A percentile compares a stretch with the other conserved stretches of the same genome.
phyloP scores from a whole-genome alignment of 495 filamentous ascomycete genomes.

The Neurospora sublineolata region DNA sequence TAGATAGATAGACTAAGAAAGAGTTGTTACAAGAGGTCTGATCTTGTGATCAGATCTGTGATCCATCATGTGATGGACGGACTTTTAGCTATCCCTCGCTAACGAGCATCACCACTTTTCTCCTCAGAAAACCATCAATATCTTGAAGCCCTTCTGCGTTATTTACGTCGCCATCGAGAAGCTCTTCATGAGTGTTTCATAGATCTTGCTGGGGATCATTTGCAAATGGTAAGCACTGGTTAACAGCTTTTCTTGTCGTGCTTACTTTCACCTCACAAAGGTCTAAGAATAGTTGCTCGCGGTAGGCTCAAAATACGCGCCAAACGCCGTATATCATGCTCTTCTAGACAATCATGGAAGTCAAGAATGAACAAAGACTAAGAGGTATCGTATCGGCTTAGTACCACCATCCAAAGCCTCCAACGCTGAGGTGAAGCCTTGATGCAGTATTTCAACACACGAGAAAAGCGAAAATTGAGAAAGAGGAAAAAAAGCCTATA shows the following conservation, averaged over 20 bases:
- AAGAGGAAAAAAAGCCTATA: background rate
- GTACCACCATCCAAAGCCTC: background rate
- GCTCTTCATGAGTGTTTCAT: background rate
- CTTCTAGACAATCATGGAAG: background rate
- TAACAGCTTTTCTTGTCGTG: too few relatives aligned
- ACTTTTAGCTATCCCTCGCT: background rate
- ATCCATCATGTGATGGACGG: background rate
- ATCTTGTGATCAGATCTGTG: background rate
- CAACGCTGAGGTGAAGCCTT: background rate
- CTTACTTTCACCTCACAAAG: slow-evolving; percentile 9
- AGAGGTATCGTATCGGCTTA: background rate
- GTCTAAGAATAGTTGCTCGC: slow-evolving; percentile 10
- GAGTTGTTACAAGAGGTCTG: background rate
- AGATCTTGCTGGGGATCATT: too few relatives aligned
- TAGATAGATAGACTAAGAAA: background rate
- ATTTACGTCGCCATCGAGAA: background rate
- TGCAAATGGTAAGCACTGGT: too few relatives aligned
- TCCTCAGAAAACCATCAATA: background rate
- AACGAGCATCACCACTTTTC: background rate
- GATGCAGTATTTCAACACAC: background rate
- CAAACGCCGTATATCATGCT: background rate
- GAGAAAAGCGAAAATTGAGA: background rate
- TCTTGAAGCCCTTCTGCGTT: background rate
- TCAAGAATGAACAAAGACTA: background rate
- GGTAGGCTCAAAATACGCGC: background rate